phyloP scores from a whole-genome alignment of 805 yeast genomes.

The Candida stauntonica region DNA sequence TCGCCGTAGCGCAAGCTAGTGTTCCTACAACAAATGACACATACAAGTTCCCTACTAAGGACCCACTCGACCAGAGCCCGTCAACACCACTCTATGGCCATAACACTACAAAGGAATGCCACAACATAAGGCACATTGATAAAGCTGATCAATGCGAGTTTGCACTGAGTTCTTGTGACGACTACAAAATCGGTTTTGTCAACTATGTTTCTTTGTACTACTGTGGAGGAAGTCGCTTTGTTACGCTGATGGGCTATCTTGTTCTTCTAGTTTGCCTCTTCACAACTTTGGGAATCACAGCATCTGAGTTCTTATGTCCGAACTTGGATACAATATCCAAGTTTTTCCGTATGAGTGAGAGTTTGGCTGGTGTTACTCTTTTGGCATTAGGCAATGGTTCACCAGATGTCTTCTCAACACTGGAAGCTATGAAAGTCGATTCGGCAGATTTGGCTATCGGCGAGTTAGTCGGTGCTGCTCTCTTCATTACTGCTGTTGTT shows the following conservation, averaged over 20 bases:
- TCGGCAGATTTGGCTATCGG: conserved; percentile 80
- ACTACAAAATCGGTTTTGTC: conserved; percentile 25
- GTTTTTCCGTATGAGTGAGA: conserved; percentile 63
- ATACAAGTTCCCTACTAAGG: background rate
- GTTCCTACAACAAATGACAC: background rate
- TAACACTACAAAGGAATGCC: conserved; percentile 16
- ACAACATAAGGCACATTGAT: conserved; percentile 16
- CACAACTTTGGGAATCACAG: conserved; percentile 69
- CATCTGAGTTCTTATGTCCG: conserved; percentile 81
- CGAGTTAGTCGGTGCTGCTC: conserved; percentile 87
- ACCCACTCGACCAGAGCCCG: background rate
- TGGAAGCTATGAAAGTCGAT: conserved; percentile 69
- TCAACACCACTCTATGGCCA: conserved; percentile 1
- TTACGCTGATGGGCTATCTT: conserved; percentile 6
- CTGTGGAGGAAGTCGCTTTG: conserved; percentile 10
- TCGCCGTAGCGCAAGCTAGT: background rate
- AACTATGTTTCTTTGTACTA: conserved; percentile 23
- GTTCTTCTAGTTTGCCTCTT: conserved; percentile 41
- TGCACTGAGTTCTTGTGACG: conserved; percentile 19
- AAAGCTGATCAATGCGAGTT: conserved; percentile 19
- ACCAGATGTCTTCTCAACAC: conserved; percentile 84
- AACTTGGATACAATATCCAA: conserved; percentile 68
- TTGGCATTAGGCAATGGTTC: conserved; percentile 91
- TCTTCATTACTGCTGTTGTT: conserved; percentile 79
- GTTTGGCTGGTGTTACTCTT: conserved; percentile 80